Evolutionary conservation across 345 rosid genomes (phyloP).

Genomic region (Brassica carinata): DNA sequence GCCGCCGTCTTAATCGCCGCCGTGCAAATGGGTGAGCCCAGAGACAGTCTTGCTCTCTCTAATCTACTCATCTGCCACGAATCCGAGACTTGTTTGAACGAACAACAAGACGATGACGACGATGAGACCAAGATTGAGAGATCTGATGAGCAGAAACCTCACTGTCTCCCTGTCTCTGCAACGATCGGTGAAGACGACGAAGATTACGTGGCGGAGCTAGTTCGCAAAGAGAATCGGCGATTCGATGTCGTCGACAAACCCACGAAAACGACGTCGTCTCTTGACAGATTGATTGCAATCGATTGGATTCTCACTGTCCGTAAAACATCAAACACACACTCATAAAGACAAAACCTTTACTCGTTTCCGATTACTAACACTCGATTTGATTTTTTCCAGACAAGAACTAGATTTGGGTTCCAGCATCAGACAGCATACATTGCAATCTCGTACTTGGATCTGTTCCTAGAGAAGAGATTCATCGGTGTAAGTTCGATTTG

Average conservation of each 20-base stretch:
- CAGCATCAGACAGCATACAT: slow-evolving; percentile 72
- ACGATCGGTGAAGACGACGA: slow-evolving; percentile 48
- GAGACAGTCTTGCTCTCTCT: slow-evolving; percentile 44
- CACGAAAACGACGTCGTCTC: slow-evolving; percentile 28
- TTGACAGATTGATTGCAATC: slow-evolving; percentile 65
- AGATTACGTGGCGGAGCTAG: slow-evolving; percentile 44
- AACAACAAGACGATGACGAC: slow-evolving; percentile 7
- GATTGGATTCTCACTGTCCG: slow-evolving; percentile 78
- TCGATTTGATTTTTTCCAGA: slow-evolving; percentile 45
- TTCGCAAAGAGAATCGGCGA: slow-evolving; percentile 41
- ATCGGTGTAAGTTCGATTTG: slow-evolving; percentile 56
- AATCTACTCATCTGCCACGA: slow-evolving; percentile 61
- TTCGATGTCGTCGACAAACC: slow-evolving; percentile 26
- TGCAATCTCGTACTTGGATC: slow-evolving; percentile 67
- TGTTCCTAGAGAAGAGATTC: slow-evolving; percentile 61
- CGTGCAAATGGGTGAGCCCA: slow-evolving; percentile 46
- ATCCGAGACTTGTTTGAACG: slow-evolving; percentile 46
- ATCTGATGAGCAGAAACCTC: slow-evolving; percentile 13
- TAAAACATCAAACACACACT: neutral
- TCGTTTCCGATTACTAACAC: neutral
- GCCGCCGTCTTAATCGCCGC: slow-evolving; percentile 4
- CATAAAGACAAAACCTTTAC: neutral
- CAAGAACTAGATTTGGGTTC: slow-evolving; percentile 63
- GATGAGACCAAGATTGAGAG: slow-evolving; percentile 15
- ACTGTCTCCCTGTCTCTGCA: slow-evolving; percentile 12